phyloP scores from a whole-genome alignment of 305 asterid genomes.

The Fraxinus albicans region DNA sequence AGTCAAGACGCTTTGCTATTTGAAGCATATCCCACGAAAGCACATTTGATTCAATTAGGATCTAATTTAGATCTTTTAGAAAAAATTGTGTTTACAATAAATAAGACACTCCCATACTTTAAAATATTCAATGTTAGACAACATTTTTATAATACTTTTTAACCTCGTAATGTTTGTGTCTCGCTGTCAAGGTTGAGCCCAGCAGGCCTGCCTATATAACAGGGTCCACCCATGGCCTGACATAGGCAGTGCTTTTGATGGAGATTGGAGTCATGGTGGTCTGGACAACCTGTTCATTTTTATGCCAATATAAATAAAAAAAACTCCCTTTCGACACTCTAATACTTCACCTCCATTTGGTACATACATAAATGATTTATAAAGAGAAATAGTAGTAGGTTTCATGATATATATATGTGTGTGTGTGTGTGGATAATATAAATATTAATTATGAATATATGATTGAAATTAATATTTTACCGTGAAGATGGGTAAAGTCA shows the following conservation, averaged over 20 bases:
- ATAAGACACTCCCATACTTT: background rate
- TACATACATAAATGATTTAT: background rate
- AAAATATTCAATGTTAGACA: no score
- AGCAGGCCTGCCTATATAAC: background rate
- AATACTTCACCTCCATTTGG: background rate
- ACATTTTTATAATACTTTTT: no score
- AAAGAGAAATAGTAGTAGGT: background rate
- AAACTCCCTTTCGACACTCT: background rate
- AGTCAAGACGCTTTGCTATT: background rate
- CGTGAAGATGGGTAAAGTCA: background rate
- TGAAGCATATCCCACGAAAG: background rate
- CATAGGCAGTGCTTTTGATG: background rate
- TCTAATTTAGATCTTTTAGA: background rate
- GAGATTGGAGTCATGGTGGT: background rate
- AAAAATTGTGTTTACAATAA: no score
- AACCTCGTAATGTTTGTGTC: no score
- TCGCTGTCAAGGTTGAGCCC: background rate
- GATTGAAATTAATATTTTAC: background rate
- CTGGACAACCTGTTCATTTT: background rate
- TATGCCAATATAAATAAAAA: background rate
- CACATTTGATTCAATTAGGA: background rate
- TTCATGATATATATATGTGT: no score
- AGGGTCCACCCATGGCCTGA: background rate
- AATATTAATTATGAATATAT: background rate
- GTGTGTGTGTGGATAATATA: no score